phyloP scores from a whole-genome alignment of 495 filamentous ascomycete genomes.

The Aspergillus coremiiformis region DNA sequence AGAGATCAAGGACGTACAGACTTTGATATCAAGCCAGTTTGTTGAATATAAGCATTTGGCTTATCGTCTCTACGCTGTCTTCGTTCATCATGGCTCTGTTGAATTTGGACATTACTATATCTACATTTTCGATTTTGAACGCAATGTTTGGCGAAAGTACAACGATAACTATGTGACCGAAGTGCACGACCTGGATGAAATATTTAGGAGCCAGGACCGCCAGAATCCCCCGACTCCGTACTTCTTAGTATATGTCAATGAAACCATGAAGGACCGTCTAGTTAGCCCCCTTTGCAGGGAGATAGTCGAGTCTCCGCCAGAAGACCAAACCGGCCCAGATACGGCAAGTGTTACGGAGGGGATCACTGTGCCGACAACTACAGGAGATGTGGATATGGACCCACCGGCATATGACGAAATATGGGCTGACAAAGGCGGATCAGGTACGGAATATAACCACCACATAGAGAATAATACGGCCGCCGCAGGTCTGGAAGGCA shows the following conservation, averaged over 20 bases:
- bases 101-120: constrained; percentile 91
- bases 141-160: constrained; percentile 82
- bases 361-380: constrained; percentile 7
- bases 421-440: constrained; percentile 9
- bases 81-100: constrained; percentile 72
- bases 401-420: constrained; percentile 28
- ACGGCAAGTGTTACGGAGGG: constrained; percentile 16
- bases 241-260: constrained; percentile 78
- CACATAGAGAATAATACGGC: constrained; percentile 3
- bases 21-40: constrained; percentile 57
- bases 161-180: constrained; percentile 80
- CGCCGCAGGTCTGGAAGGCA: background rate
- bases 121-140: constrained; percentile 84
- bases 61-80: constrained; percentile 86
- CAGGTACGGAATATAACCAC: constrained; percentile 28
- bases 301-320: constrained; percentile 20
- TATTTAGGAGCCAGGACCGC: constrained; percentile 57
- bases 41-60: constrained; percentile 45
- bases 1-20: constrained; percentile 42
- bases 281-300: constrained; percentile 54
- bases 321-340: constrained; percentile 5
- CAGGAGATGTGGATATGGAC: constrained; percentile 24
- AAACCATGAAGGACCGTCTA: constrained; percentile 50
- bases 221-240: constrained; percentile 69
- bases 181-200: constrained; percentile 51